A percentile compares a stretch with the other conserved stretches of the same genome.
These are phyloP conservation scores for Lizanozyma gosingica DNA, from an alignment of 1,139 yeast species.

Conservation along the genomic window DNA sequence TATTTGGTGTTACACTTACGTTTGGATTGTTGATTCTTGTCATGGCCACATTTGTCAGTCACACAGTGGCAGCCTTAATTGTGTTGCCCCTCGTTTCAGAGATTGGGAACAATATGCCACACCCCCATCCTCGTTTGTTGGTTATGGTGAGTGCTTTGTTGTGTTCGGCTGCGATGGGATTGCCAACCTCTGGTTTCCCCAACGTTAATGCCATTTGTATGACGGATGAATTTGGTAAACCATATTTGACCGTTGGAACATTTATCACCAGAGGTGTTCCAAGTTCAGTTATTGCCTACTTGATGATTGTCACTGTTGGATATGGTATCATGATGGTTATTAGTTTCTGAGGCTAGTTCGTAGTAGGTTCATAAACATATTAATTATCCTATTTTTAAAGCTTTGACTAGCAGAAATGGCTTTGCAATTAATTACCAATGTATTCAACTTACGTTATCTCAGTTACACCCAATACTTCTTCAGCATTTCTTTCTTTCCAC, in stretches of 20 bases:
- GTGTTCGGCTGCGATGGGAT: slow-evolving; percentile 71
- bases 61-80: slow-evolving; percentile 70
- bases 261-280: slow-evolving; percentile 70
- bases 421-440: too few species aligned
- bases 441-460: too few species aligned
- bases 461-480: too few species aligned
- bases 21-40: slow-evolving; percentile 59
- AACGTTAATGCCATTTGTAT: slow-evolving; percentile 73
- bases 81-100: slow-evolving; percentile 63
- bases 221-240: slow-evolving; percentile 63
- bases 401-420: too few species aligned
- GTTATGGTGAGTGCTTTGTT: slow-evolving; percentile 61
- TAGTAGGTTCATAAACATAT: not conserved
- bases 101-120: slow-evolving; percentile 50
- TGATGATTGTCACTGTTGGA: slow-evolving; percentile 53
- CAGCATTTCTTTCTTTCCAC: too few species aligned
- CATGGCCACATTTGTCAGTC: slow-evolving; percentile 69
- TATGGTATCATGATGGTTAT: slow-evolving; percentile 53
- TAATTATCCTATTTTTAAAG: too few species aligned
- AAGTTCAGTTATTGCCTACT: slow-evolving; percentile 48
- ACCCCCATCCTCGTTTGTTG: slow-evolving; percentile 50
- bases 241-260: slow-evolving; percentile 55
- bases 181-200: slow-evolving; percentile 72
- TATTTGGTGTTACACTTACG: slow-evolving; percentile 53
- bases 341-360: slow-evolving; percentile 29